Percentiles rank a stretch among this genome's conserved stretches.
Conservation (phyloP, 2,329 filamentous ascomycete species). For the Clonostachys solani region DNA sequence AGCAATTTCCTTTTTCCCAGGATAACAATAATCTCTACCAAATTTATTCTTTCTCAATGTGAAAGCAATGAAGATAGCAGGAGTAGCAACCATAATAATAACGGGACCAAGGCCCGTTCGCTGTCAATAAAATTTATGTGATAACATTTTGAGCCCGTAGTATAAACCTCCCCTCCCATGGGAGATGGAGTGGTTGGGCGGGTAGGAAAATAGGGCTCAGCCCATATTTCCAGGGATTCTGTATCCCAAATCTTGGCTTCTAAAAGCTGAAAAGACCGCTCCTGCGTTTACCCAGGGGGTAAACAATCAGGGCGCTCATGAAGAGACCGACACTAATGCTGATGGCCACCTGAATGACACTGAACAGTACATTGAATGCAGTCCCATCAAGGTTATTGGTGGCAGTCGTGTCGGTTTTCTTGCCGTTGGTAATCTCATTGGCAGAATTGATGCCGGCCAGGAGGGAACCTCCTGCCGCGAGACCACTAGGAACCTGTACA, state of each 20-base stretch:
- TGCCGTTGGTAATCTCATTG: constrained; percentile 42
- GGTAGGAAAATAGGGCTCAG: too few species aligned
- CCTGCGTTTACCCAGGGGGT: constrained; percentile 52
- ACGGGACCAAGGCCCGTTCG: too few species aligned
- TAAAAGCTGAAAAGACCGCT: constrained; percentile 54
- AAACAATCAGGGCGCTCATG: constrained; percentile 49
- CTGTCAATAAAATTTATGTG: too few species aligned
- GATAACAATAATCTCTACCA: too few species aligned
- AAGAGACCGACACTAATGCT: constrained; percentile 59
- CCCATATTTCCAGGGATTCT: too few species aligned
- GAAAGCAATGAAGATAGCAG: too few species aligned
- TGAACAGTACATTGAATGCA: constrained; percentile 49
- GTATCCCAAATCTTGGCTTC: not conserved
- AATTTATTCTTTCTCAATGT: too few species aligned
- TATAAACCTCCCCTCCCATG: too few species aligned
- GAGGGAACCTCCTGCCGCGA: constrained; percentile 57
- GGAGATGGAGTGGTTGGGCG: too few species aligned
- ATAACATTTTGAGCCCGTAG: too few species aligned
- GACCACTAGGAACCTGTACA: constrained; percentile 58
- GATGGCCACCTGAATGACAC: constrained; percentile 57
- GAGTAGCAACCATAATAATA: too few species aligned
- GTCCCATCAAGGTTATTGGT: constrained; percentile 20
- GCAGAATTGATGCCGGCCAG: constrained; percentile 54
- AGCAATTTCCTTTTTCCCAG: too few species aligned
- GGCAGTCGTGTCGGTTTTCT: constrained; percentile 12